Evolutionary conservation across 352 stramenopile species (phyloP).

Genomic region (Globisporangium recalcitrans): DNA sequence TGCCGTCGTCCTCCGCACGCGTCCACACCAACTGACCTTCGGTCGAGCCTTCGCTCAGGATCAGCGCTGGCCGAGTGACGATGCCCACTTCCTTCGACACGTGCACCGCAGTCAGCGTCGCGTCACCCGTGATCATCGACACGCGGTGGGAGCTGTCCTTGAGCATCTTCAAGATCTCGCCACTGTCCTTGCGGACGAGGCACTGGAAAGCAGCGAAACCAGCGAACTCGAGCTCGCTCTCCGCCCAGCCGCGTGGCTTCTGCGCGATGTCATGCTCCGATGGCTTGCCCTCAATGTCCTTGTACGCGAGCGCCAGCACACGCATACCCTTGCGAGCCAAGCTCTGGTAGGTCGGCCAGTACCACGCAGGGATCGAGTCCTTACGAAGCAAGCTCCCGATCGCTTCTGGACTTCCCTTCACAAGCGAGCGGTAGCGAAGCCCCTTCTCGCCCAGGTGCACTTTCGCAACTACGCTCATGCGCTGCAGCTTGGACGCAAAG

Average conservation of each 20-base stretch:
- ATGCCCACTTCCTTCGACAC: conserved; percentile 96
- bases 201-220: conserved; percentile 92
- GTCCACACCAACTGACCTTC: conserved; percentile 70
- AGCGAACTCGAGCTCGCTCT: conserved; percentile 93
- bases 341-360: conserved; percentile 84
- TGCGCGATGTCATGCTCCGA: conserved; percentile 75
- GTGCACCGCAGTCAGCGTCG: conserved; percentile 94
- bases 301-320: conserved; percentile 96
- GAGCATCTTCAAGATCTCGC: conserved; percentile 91
- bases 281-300: conserved; percentile 77
- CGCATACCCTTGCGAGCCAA: conserved; percentile 82
- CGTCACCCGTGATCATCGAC: conserved; percentile 99
- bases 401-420: conserved; percentile 97
- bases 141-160: conserved; percentile 89
- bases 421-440: conserved; percentile 81
- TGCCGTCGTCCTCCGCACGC: conserved; percentile 63
- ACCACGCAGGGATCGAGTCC: conserved; percentile 86
- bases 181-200: conserved; percentile 95
- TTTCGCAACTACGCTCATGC: conserved; percentile 95
- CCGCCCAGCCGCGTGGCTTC: conserved; percentile 83
- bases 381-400: conserved; percentile 82
- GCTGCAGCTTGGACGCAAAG: conserved; percentile 94
- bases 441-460: conserved; percentile 74
- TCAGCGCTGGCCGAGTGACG: conserved; percentile 66
- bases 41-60: conserved; percentile 50